phyloP scores from a whole-genome alignment of 1,139 yeast genomes.

The Lodderomyces pseudojiufengensis region DNA sequence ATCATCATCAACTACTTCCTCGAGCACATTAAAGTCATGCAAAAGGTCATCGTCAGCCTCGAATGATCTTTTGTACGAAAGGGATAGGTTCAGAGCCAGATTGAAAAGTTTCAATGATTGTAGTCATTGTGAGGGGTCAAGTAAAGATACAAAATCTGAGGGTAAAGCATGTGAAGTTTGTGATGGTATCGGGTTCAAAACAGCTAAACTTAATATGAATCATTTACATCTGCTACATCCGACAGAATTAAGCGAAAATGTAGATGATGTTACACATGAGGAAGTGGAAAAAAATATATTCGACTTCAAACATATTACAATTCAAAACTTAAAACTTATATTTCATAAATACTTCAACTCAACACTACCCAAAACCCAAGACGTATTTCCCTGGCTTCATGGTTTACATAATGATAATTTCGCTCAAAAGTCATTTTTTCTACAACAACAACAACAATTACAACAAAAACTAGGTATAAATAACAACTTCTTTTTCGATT shows the following conservation, averaged over 20 bases:
- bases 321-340: slow-evolving; percentile 29
- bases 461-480: slow-evolving; percentile 7
- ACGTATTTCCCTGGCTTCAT: slow-evolving; percentile 89
- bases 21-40: slow-evolving; percentile 9
- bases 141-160: slow-evolving; percentile 10
- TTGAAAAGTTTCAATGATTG: slow-evolving; percentile 31
- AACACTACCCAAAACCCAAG: slow-evolving; percentile 62
- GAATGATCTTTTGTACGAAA: slow-evolving; percentile 39
- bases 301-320: slow-evolving; percentile 22
- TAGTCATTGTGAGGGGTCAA: slow-evolving; percentile 3
- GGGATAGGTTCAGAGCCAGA: slow-evolving; percentile 44
- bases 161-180: slow-evolving; percentile 32
- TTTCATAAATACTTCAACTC: slow-evolving; percentile 47
- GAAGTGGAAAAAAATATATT: background rate
- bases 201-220: slow-evolving; percentile 32
- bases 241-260: background rate
- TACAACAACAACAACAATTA: slow-evolving; percentile 24
- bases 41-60: slow-evolving; percentile 44
- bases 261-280: background rate
- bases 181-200: slow-evolving; percentile 35
- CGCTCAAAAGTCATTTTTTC: slow-evolving; percentile 46
- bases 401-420: slow-evolving; percentile 56
- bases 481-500: slow-evolving; percentile 9
- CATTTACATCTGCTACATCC: slow-evolving; percentile 25
- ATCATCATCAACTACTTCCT: background rate